These are phyloP conservation scores for Oryza longistaminata DNA, from an alignment of 176 grass and related monocot genomes.

Conservation along the genomic window DNA sequence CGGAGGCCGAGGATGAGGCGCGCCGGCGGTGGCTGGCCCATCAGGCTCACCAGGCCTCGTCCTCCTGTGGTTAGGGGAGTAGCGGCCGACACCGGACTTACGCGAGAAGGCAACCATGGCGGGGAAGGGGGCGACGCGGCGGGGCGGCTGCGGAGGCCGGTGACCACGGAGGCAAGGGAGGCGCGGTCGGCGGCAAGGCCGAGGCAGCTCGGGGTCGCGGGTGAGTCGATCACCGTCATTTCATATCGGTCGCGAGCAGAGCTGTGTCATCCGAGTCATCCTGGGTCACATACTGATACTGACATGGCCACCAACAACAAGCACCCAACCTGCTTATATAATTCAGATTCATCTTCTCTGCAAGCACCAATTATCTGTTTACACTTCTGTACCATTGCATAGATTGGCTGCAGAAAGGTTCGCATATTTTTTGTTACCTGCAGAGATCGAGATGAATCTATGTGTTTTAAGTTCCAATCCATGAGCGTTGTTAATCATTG, in stretches of 20 bases:
- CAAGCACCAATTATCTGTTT: not conserved
- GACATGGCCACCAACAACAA: not conserved
- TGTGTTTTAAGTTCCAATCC: not conserved
- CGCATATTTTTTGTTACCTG: not conserved
- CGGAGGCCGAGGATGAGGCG: too few relatives aligned
- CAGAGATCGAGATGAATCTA: not conserved
- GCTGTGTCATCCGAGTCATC: not conserved
- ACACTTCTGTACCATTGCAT: not conserved
- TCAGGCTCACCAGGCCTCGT: too few relatives aligned
- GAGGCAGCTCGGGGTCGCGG: too few relatives aligned
- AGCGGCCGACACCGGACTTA: too few relatives aligned
- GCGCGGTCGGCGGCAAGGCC: too few relatives aligned
- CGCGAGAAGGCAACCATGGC: too few relatives aligned
- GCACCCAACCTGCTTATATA: not conserved
- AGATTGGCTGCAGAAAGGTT: not conserved
- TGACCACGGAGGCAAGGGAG: too few relatives aligned
- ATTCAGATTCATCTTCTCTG: not conserved
- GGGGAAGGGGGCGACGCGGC: too few relatives aligned
- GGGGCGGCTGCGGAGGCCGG: too few relatives aligned
- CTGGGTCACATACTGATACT: not conserved
- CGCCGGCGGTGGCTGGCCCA: too few relatives aligned
- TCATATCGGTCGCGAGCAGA: not conserved
- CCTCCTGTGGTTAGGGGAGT: too few relatives aligned
- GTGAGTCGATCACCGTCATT: not conserved
- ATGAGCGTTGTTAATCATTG: not conserved